Base-by-base conservation (phyloP, 495 filamentous ascomycete species). In the Neurospora sp. region DNA sequence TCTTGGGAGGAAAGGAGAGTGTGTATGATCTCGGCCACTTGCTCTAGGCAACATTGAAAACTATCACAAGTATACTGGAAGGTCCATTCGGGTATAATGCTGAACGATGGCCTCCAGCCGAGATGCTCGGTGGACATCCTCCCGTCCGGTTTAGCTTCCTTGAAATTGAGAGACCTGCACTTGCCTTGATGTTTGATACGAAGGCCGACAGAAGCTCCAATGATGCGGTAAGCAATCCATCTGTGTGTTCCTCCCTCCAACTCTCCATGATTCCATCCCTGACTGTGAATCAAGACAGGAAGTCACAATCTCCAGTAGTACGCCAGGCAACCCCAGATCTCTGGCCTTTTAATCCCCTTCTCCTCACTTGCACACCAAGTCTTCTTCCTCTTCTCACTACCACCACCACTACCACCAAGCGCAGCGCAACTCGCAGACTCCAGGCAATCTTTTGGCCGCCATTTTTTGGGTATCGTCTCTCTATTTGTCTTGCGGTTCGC, bases 361-460 rank as follows among this genome's bases (percentile, higher is more conserved):
- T 18, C 2, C 6, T 66, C 54, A 66, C 6, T 66, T 35, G 54
- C 54, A 66, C 54, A 35, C 54, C 35, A 66, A 35, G 27, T 35
- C 54, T 18, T 66, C 31, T 18, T 18, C 54, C 27, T 66, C 54
- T 37, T 66, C 54, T 35, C 54, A 9, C 54, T 1, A 31, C 54
- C 14, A 66, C 54, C 14, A 66, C 54, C 54, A 37, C 54, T 66
- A 66, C 54, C 54, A 66, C 27, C 27, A 66, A 66, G 54, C 54
- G 54, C 12, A 66, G 54, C 54, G 54, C 27, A 66, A 66, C 54
- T 66, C 54, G 54, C 54, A 66, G 54, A 66, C 54, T 66, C 73
- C 77, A 72, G 71, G 72, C 74, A n/a, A 69, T 72, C 73, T 79
- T 79, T 79, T 79, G 78, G 76, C 73, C 78, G 54, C 54, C 54